Evolutionary conservation across 352 stramenopile genomes (phyloP), one percentile per base, ranked within the genome.

Genomic region (Elongisporangium prolatum): DNA sequence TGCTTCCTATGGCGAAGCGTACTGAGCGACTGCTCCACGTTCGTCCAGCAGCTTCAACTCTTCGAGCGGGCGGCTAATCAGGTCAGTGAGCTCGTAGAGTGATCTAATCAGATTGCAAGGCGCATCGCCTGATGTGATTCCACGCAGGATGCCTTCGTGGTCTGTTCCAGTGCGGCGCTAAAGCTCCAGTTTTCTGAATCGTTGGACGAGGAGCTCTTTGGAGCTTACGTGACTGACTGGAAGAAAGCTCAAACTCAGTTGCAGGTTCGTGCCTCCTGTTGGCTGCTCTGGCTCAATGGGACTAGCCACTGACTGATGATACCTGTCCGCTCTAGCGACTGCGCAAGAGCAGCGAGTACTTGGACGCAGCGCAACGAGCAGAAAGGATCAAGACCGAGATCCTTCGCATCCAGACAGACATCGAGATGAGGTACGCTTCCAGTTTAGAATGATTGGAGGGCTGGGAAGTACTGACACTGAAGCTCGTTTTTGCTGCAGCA

Each of bases 151-250:
- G 63, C 70, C 0, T 89, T 89, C 61, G 18, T 83, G 0, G 74
- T 89, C 10, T 76, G 58, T 48, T 34, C 7, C 24, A 80, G 70
- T 16, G 86, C 69, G 37, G 68, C 73, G 13, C 64, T 89, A 4
- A 89, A 87, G 63, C 50, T 89, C 25, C 70, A 87, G 52, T 89
- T 87, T 21, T 55, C 66, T 11, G 71, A 80, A 17, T 67, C 58
- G 3, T 50, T 89, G 18, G 79, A 89, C 34, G 66, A 80, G 47
- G 76, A 89, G 47, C 55, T 89, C 11, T 87, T 89, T 50, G 61
- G 69, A 20, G 79, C 76, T 7, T 84, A 89, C 49, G 52, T 80
- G 7, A 49, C 69, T 14, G 78, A 89, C 51, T 86, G 70, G 76
- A 70, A 50, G 8, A 48, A 61, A 44, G 77, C 77, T 52, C 51